Base-by-base conservation (phyloP, 2,329 filamentous ascomycete genomes). In the Graphiopsis chlorocephala region DNA sequence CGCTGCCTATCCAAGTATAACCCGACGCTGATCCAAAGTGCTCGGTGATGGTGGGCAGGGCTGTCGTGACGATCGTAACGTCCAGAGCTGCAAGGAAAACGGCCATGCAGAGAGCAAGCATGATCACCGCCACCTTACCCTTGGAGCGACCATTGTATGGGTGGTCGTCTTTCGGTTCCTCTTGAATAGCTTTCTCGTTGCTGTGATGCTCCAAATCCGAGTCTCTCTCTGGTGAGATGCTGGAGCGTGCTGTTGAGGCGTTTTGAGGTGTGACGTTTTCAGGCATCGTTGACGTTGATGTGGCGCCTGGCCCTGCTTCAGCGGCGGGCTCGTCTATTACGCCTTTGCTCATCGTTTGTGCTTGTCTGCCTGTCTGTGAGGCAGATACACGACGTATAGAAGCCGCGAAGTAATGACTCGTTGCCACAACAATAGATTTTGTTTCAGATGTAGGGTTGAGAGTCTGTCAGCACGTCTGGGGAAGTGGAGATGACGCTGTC, bases 41-140 rank as follows among this genome's bases (percentile, higher is more conserved):
- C 66, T 82, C 78, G 17, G 81, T 80, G 61, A 88, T 88, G 1
- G 85, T 87, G 0, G 86, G 86, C 0, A 88, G 76, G 2, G 86
- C 85, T 3, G 86, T 88, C 0, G 86, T 85, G 61, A 88, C 80
- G 68, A 88, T 88, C 0, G 86, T 87, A 73, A 87, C 85, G 70
- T 88, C 86, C 47, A 88, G 75, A 33, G 86, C 86, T 12, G 85
- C 85, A 28, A 88, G 80, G 62, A 87, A 85, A 14, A 88, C 78
- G 8, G 84, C 84, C 74, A 86, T 81, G 65, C 68, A 69, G 1
- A 84, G 74, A 3, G 81, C 81, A 29, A 78, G 71, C 82, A 83
- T 83, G 69, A 84, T 83, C 64, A 84, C 67, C 6, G 77, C 76
- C 63, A 82, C 79, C 72, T 83, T 75, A 61, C 73, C 72, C 63